A percentile compares a stretch with the other conserved stretches of the same genome.
phyloP scores from a whole-genome alignment of 495 filamentous ascomycete species.

The Tuber indicum region DNA sequence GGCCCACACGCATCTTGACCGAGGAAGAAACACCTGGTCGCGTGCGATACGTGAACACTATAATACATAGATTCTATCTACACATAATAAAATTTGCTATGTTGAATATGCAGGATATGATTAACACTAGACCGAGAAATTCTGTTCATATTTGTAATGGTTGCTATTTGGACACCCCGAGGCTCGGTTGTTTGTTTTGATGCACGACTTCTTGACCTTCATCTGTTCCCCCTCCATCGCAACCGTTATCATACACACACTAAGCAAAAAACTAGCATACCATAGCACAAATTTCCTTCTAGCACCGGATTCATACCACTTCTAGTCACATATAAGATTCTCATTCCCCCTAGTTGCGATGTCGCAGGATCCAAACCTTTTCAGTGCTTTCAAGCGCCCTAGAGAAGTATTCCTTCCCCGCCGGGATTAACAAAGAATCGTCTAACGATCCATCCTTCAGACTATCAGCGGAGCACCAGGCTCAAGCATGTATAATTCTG shows the following conservation, averaged over 20 bases:
- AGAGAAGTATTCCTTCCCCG: constrained; percentile 52
- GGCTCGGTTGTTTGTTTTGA: constrained; percentile 30
- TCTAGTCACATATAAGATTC: constrained; percentile 2
- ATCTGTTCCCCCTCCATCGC: constrained; percentile 7
- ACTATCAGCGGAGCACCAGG: constrained; percentile 58
- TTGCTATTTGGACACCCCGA: constrained; percentile 4
- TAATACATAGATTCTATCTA: not conserved
- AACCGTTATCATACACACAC: constrained; percentile 8
- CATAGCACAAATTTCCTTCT: not conserved
- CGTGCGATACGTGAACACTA: constrained; percentile 23
- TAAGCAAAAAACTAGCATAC: not conserved
- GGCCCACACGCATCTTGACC: constrained; percentile 14
- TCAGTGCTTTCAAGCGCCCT: constrained; percentile 59
- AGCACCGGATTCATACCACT: not conserved
- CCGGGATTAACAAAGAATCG: constrained; percentile 3
- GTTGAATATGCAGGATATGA: not conserved
- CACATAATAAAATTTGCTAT: not conserved
- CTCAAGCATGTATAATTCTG: constrained; percentile 55
- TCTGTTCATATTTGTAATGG: constrained; percentile 20
- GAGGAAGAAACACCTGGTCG: constrained; percentile 38
- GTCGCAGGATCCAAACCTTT: constrained; percentile 66
- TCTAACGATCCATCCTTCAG: constrained; percentile 45
- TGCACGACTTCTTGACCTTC: not conserved
- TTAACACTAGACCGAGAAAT: not conserved
- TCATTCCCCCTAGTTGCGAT: constrained; percentile 42